phyloP scores from a whole-genome alignment of 768 basidiomycete species.

The Mycena latifolia region DNA sequence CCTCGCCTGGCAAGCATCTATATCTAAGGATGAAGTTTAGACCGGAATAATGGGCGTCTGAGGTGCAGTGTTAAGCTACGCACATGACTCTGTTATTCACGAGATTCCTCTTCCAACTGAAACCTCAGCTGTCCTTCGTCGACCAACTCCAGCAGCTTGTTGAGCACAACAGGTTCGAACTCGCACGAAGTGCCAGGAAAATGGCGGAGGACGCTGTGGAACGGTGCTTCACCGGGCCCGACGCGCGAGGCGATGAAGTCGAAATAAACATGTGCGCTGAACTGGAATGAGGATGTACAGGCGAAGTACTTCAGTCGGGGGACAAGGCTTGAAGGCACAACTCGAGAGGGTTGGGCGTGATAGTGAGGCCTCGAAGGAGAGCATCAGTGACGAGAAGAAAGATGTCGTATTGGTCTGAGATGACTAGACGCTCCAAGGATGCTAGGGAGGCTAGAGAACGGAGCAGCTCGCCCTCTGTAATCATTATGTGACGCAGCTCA shows the following conservation, averaged over 20 bases:
- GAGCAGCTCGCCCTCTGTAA: background rate
- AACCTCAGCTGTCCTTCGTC: background rate
- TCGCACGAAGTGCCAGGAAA: background rate
- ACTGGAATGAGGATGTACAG: background rate
- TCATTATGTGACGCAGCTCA: background rate
- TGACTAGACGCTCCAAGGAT: background rate
- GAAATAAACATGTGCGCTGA: background rate
- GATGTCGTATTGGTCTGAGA: no score
- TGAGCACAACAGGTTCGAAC: background rate
- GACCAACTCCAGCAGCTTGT: background rate
- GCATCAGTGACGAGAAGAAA: background rate
- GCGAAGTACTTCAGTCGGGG: background rate
- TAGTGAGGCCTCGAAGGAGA: background rate
- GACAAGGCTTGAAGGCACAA: background rate
- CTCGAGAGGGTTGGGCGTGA: background rate
- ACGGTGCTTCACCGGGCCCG: background rate
- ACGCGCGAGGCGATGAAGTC: slow-evolving; percentile 8
- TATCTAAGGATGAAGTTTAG: no score
- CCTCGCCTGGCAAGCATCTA: no score
- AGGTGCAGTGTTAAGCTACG: no score
- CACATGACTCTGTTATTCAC: background rate
- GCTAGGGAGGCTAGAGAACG: background rate
- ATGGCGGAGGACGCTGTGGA: background rate
- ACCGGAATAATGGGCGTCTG: no score
- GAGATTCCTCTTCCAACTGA: background rate